Conservation (phyloP, 2,329 filamentous ascomycete genomes). For the Pseudogymnoascus sp. region DNA sequence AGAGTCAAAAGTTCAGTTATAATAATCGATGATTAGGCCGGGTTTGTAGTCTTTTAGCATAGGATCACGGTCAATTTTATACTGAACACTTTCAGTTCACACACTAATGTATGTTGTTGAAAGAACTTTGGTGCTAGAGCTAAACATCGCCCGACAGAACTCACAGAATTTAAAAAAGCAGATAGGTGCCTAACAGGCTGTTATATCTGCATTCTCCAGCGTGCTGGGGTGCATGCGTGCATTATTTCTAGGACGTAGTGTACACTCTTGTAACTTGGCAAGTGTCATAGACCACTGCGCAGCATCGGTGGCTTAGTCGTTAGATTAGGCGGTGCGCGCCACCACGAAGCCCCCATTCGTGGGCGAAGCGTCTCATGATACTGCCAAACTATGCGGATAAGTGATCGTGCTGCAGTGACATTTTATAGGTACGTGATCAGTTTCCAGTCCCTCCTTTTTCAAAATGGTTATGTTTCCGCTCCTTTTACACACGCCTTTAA, state of each 20-base stretch:
- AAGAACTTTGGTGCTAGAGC: too few species aligned
- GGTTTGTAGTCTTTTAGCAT: too few species aligned
- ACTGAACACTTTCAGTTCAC: too few species aligned
- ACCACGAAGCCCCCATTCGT: not conserved
- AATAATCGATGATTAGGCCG: too few species aligned
- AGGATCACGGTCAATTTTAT: too few species aligned
- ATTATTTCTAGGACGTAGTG: not conserved
- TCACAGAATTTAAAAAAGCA: too few species aligned
- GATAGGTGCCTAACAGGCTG: too few species aligned
- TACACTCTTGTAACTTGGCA: not conserved
- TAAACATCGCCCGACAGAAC: too few species aligned
- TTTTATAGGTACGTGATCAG: not conserved
- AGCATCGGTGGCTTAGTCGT: not conserved
- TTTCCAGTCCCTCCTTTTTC: not conserved
- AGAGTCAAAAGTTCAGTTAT: too few species aligned
- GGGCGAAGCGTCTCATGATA: not conserved
- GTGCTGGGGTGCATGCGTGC: not conserved
- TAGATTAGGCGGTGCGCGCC: not conserved
- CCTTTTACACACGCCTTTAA: too few species aligned
- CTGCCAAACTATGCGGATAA: not conserved
- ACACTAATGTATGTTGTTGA: too few species aligned
- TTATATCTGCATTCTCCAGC: too few species aligned
- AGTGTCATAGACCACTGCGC: not conserved
- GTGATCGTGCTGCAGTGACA: not conserved
- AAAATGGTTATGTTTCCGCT: not conserved